Base-by-base conservation (phyloP, 2,329 filamentous ascomycete genomes). In the Alternaria angustiovoidea region DNA sequence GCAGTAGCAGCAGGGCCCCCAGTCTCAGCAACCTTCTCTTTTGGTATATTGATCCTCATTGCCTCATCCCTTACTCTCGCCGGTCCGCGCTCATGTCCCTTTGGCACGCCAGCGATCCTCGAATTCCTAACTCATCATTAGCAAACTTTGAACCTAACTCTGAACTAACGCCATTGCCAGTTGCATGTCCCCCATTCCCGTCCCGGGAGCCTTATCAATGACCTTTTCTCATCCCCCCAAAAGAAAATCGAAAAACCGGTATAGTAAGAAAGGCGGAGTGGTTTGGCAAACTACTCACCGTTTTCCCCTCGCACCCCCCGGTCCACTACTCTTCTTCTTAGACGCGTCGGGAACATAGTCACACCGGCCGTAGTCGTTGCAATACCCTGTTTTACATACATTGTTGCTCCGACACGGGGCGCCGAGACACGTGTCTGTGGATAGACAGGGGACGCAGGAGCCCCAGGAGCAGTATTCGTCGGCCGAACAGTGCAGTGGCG, bases 321-420 rank as follows among this genome's bases (percentile, higher is more conserved):
- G 71, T 0, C 74, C 74, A n/a, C 53, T 53, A 6, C 59, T 14
- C 11, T 65, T 55, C 61, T 75, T 69, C 55, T 56, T 59, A 51
- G 68, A 57, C 0, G 64, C 12, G 7, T 20, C 20, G 2, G n/a
- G 0, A 0, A 7, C 51, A 24, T 75, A 75, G 59, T 77, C 75
- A 36, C 75, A 78, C 0, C 67, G 60, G 0, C 70, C 74, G 34
- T 71, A 54, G 1, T 49, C 47, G 20, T 77, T 78, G 36, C 75
- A 78, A 47, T 67, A 73, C 0, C 75, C 75, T 0, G 74, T 77
- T 52, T 74, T 75, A 38, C 75, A 77, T n/a, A 61, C 66, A 32
- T 71, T 69, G 38, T 68, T 72, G 28, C 60, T 69, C 32, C 60
- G 67, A 59, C 75, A 78, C 0, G 48, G 52, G 0, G 62, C 60